A percentile compares a stretch with the other conserved stretches of the same genome.
Conservation (phyloP, 768 basidiomycete genomes). For the Boletellus ananas region DNA sequence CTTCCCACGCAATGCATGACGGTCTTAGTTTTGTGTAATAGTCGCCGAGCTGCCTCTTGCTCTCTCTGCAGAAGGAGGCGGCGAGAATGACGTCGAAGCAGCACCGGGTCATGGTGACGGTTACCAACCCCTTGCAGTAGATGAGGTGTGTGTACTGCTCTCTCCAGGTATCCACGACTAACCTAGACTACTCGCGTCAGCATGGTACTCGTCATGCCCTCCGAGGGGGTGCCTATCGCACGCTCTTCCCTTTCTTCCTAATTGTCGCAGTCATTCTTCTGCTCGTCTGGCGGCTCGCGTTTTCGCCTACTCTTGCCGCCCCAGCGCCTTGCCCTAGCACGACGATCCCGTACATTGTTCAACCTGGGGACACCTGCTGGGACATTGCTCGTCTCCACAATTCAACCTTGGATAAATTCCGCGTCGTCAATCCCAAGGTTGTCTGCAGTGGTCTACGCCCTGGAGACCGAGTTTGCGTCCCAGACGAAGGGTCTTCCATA, state of each 20-base stretch:
- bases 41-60: conserved; percentile 31
- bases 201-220: conserved; percentile 29
- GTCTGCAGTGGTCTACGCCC: conserved; percentile 58
- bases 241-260: conserved; percentile 71
- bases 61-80: conserved; percentile 25
- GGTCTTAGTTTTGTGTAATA: conserved; percentile 5
- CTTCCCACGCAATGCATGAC: background rate
- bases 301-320: conserved; percentile 31
- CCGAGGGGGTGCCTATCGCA: conserved; percentile 49
- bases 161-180: background rate
- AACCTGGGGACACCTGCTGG: conserved; percentile 67
- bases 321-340: conserved; percentile 34
- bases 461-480: conserved; percentile 58
- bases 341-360: conserved; percentile 42
- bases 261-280: conserved; percentile 60
- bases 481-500: conserved; percentile 37
- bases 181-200: conserved; percentile 27
- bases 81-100: conserved; percentile 51
- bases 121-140: conserved; percentile 51
- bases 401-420: conserved; percentile 49
- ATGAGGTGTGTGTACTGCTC: conserved; percentile 37
- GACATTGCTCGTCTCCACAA: conserved; percentile 49
- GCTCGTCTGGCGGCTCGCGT: conserved; percentile 59
- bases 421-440: conserved; percentile 48
- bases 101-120: conserved; percentile 52